Evolutionary conservation across 805 yeast species (phyloP), one percentile per base, ranked within the genome.

Genomic region (Maudiozyma barnettii): DNA sequence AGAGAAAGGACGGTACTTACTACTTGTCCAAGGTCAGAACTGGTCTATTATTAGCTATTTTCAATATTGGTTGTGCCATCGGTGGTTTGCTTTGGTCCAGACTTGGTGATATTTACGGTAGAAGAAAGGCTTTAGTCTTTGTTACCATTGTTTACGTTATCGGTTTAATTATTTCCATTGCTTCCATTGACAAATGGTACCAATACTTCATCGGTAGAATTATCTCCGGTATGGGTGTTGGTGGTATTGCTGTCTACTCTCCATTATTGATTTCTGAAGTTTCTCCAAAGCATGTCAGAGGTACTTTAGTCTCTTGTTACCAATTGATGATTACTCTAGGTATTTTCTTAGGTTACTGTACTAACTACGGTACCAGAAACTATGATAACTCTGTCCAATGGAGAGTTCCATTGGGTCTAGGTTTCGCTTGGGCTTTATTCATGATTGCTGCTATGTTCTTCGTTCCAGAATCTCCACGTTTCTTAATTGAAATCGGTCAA

Each of bases 401-500:
- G 88, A 78, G 88, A 76, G 73, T 81, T 55, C 84, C 83, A 48
- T 69, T 82, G 59, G 82, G 82, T 51, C 64, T 78, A 53, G 70
- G 74, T 57, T 74, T 73, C 55, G 67, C 69, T 29, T 74, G 75
- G 74, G 72, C 71, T 39, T 42, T 67, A 22, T 50, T 63, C 46
- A 61, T 67, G 69, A 52, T 67, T 46, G 54, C 53, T 30, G 69
- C 62, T 54, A 66, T 67, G 68, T 52, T 56, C 9, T 72, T 74
- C 57, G 80, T 81, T 75, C 87, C 87, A 44, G 89, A 82, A 68
- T 79, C 86, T 29, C 85, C 88, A 58, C 72, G 88, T 66, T 82
- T 63, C 68, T 72, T 81, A 65, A 71, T 78, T 51, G 79, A 76
- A 65, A 66, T 66, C 48, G 73, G 71, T 49, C 72, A 66, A 54